phyloP scores from a whole-genome alignment of 129 eudicot species.

The Logfia minima region DNA sequence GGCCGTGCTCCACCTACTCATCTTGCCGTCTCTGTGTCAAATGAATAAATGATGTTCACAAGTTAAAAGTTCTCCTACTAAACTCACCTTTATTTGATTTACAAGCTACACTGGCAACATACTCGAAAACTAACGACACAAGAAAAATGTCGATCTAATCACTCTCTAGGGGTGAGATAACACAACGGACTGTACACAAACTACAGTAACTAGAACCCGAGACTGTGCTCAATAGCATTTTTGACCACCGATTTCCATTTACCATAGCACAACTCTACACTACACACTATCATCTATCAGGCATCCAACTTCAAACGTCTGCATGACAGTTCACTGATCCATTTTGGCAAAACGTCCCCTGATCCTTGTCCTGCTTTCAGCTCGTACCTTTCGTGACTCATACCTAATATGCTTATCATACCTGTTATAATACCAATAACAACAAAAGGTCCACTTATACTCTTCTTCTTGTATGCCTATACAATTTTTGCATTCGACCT shows the following conservation, averaged over 20 bases:
- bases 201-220: constrained; percentile 5
- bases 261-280: constrained; percentile 20
- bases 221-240: not conserved
- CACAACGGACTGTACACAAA: constrained; percentile 13
- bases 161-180: constrained; percentile 4
- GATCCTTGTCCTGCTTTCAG: constrained; percentile 78
- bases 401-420: constrained; percentile 93
- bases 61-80: not conserved
- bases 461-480: not conserved
- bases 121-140: constrained; percentile 15
- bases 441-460: not conserved
- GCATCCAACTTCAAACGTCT: constrained; percentile 2
- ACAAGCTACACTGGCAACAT: constrained; percentile 27
- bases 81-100: constrained; percentile 30
- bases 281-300: constrained; percentile 23
- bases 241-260: constrained; percentile 1
- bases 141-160: not conserved
- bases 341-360: constrained; percentile 93
- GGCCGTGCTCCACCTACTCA: not conserved
- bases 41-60: not conserved
- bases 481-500: not conserved
- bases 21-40: not conserved
- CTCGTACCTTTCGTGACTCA: constrained; percentile 87
- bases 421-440: constrained; percentile 38
- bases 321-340: constrained; percentile 33